Conservation (phyloP, 305 asterid genomes). For the Striga hermonthica region DNA sequence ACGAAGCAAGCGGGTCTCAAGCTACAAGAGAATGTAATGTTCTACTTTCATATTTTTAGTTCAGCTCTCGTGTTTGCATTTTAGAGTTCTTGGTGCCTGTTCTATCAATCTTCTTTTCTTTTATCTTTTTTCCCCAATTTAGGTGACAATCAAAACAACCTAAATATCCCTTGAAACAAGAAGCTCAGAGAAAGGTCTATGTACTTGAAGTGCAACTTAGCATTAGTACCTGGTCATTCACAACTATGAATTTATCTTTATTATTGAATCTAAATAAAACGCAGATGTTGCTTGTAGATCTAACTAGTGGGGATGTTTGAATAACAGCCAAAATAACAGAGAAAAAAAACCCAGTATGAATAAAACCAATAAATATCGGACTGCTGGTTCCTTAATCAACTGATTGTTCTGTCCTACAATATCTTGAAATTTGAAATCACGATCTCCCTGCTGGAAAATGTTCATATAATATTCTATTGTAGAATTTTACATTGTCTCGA, state of each 20-base stretch:
- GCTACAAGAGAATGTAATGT: conserved; percentile 82
- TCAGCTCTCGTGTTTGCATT: neutral
- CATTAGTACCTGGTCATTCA: conserved; percentile 1
- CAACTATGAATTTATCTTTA: neutral
- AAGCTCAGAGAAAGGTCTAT: neutral
- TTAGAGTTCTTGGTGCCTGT: neutral
- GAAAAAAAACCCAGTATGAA: neutral
- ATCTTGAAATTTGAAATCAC: neutral
- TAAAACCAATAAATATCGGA: neutral
- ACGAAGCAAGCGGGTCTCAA: conserved; percentile 91
- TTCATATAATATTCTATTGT: neutral
- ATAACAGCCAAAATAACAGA: neutral
- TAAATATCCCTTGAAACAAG: neutral
- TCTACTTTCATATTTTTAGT: neutral
- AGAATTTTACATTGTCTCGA: conserved; percentile 27
- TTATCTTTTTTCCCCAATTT: neutral
- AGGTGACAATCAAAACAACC: conserved; percentile 18
- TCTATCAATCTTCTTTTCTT: neutral
- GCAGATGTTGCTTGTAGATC: neutral
- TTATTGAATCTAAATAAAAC: neutral
- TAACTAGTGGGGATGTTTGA: conserved; percentile 8
- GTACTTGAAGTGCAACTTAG: conserved; percentile 2
- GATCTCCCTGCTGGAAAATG: neutral
- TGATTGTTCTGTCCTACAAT: neutral
- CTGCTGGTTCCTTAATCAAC: neutral